Conservation (phyloP, 257 asterid species). For the Lavandula angustifolia region DNA sequence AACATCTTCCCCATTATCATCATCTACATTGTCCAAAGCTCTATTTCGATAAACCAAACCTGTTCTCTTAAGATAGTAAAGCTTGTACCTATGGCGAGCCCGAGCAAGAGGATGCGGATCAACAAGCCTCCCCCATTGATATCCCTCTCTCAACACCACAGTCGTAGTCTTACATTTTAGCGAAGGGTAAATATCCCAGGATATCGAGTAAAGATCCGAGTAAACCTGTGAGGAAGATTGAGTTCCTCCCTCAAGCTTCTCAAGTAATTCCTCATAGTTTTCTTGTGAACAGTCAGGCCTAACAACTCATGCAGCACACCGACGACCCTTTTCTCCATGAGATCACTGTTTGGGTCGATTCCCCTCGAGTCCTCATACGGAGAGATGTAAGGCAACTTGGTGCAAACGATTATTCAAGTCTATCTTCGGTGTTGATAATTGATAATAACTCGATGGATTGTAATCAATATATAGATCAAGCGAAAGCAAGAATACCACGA, state of each 20-base stretch:
- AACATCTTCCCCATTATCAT: slow-evolving; percentile 41
- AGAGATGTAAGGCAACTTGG: slow-evolving; percentile 90
- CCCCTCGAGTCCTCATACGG: slow-evolving; percentile 83
- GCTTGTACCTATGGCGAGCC: slow-evolving; percentile 67
- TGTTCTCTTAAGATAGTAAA: slow-evolving; percentile 83
- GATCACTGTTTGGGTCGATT: slow-evolving; percentile 80
- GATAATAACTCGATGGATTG: too few relatives aligned
- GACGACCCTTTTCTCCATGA: slow-evolving; percentile 97
- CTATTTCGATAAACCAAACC: slow-evolving; percentile 71
- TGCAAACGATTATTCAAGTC: too few relatives aligned
- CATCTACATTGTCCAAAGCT: slow-evolving; percentile 50
- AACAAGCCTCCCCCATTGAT: slow-evolving; percentile 68
- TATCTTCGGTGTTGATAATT: too few relatives aligned
- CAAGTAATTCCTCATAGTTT: slow-evolving; percentile 85
- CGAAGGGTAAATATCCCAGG: slow-evolving; percentile 92
- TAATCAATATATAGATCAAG: too few relatives aligned
- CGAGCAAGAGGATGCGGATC: slow-evolving; percentile 67
- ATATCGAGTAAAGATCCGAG: slow-evolving; percentile 84
- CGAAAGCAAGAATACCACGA: too few relatives aligned
- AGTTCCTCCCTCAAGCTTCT: slow-evolving; percentile 82
- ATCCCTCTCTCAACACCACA: slow-evolving; percentile 83
- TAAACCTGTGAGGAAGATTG: slow-evolving; percentile 84
- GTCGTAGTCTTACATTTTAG: slow-evolving; percentile 91
- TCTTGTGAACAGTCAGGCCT: slow-evolving; percentile 74
- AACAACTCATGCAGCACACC: slow-evolving; percentile 87